Base-by-base conservation (phyloP, 352 stramenopile genomes). In the Globisporangium emineosum region DNA sequence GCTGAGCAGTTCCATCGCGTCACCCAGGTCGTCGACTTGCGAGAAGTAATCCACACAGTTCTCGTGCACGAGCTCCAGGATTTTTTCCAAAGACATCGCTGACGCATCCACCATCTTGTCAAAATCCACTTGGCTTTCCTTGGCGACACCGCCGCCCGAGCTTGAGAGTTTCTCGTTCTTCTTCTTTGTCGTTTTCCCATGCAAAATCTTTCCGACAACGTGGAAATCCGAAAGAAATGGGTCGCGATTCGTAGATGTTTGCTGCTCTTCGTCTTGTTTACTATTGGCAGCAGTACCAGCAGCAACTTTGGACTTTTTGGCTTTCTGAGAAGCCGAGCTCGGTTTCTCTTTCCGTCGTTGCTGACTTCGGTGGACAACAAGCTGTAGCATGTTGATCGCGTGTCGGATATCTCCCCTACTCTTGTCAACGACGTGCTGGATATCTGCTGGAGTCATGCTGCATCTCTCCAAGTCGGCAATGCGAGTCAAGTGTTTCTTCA, bases 181-280 rank as follows among this genome's bases (percentile, higher is more conserved):
- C 35, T 69, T 78, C 59, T 72, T 68, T 23, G 70, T 32, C 54
- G 67, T 67, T 71, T 89, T 89, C n/a, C 72, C 79, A 49, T 96
- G 81, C 3, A 96, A 54, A 40, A 96, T 60, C 58, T 93, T 93
- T 5, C 85, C 87, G 32, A 94, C 66, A 12, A 94, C 64, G 51
- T 91, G 87, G 15, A 96, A 91, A 56, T 94, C 83, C 1, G 87
- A 94, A 5, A 83, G 68, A 72, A 96, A 96, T 21, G 72, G 60
- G 42, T 96, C 87, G n/a, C 86, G 81, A 50, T 62, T 66, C 2
- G 57, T 60, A 8, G 69, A 57, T 21, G 52, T 61, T 6, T 27
- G 23, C 7, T 67, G 59, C 2, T 57, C 50, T 21, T 68, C 43
- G 21, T 40, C 37, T 25, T 33, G 29, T 33, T 47, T 42, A 3